Base-by-base conservation (phyloP, 495 filamentous ascomycete species). In the Hypoxylon perforatum region DNA sequence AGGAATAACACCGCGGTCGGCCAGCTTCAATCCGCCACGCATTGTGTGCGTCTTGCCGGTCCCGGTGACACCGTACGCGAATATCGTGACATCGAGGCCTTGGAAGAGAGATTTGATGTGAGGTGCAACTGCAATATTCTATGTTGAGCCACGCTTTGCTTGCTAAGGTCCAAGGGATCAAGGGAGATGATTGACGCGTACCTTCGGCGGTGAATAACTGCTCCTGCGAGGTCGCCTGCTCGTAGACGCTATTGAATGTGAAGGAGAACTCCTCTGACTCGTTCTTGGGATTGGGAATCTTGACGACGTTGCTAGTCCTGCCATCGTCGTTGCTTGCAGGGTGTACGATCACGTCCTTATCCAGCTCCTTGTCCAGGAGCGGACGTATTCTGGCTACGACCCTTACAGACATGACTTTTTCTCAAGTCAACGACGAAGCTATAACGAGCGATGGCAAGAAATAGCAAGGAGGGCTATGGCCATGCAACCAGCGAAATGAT, bases 31-130 rank as follows among this genome's bases (percentile, higher is more conserved):
- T 52, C 94, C 94, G 56, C 95, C 95, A 59, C 95, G 88, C 95
- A 99, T 99, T 1, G 95, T 99, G 79, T 97, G 92, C 50, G 95
- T 99, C 78, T 99, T 99, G 19, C 95, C 95, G 0, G 93, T 97
- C 19, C 95, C 95, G 0, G 95, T 98, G 18, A 94, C 92, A 38
- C 95, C 95, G 70, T 99, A 97, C 38, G 95, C 94, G 73, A 99
- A 99, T 50, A 98, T 85, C 1, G 93, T 97, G 22, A 96, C 88
- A 76, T 99, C 95, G 66, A 93, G 88, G 52, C 95, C 95, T 75
- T 92, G 90, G 80, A 99, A 97, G 4, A 99, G 87, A 56, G 96
- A 90, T 69, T 97, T 97, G 33, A 97, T 81, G 35, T 91, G 78
- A 15, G 84, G 84, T 8, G 82, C 73, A 60, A 86, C 84, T 87